Evolutionary conservation across 2,329 filamentous ascomycete species (phyloP), one percentile per base, ranked within the genome.

Genomic region (Claviceps sp.): DNA sequence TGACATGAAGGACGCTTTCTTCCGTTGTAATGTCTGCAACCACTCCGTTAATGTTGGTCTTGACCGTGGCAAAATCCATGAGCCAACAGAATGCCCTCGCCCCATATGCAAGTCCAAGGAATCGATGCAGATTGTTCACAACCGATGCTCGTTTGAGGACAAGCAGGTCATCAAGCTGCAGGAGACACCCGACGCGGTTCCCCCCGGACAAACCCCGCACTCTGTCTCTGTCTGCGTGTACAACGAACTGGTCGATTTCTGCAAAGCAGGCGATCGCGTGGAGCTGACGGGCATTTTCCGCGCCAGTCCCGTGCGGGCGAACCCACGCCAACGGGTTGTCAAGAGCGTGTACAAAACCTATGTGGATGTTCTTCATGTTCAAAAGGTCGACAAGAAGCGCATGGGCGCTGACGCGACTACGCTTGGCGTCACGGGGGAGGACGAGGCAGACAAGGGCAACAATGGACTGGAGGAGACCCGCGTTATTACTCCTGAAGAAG

Each of bases 161-260:
- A 98, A 98, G 73, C 93, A 98, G 66, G 88, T 98, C 54, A 95
- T 98, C 71, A 98, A 98, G 68, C 76, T 98, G 42, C 93, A 98
- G 68, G 93, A 98, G 68, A 98, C 93, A 0, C 93, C 93, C 0
- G 93, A 98, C 66, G 88, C 82, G 39, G 86, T 98, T 17, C 93
- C 93, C 47, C 86, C 95, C 58, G 93, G 93, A 17, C 93, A 98
- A 69, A 98, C 93, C 20, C 93, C 93, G 14, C 93, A 98, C 68
- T 95, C 91, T 0, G 93, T 98, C 26, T 96, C 91, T 0, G 80
- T 98, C 48, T 96, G 91, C 62, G 88, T 90, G 13, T 97, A 98
- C 66, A 91, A 97, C 62, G 93, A 98, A 66, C 75, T 98, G 50
- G 94, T 98, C 1, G 93, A 98, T 69, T 85, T 95, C 52, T 97